Percentiles rank a stretch among this genome's conserved stretches.
phyloP scores from a whole-genome alignment of 176 grass and related monocot genomes.

The Sorghum bicolor region Sorghum_bicolor_NCBIv3 NC_012873.2:6514001-6514500 shows the following conservation, averaged over 20 bases:
- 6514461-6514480: slow-evolving; percentile 33
- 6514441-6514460: slow-evolving; percentile 18
- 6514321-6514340: background rate
- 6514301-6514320: background rate
- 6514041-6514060: background rate
- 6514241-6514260: background rate
- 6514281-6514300: background rate
- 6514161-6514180: background rate
- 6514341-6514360: background rate
- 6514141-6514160: background rate
- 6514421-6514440: background rate
- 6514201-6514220: background rate
- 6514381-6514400: background rate
- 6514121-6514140: background rate
- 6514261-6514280: background rate
- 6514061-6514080: background rate
- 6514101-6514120: background rate
- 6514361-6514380: background rate
- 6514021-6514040: background rate
- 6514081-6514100: background rate
- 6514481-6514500: background rate
- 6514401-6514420: slow-evolving; percentile 17
- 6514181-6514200: background rate
- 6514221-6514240: background rate
- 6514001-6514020: background rate